Base-by-base conservation (phyloP, 1,139 yeast species). In the Suhomyces chickasaworum region DNA sequence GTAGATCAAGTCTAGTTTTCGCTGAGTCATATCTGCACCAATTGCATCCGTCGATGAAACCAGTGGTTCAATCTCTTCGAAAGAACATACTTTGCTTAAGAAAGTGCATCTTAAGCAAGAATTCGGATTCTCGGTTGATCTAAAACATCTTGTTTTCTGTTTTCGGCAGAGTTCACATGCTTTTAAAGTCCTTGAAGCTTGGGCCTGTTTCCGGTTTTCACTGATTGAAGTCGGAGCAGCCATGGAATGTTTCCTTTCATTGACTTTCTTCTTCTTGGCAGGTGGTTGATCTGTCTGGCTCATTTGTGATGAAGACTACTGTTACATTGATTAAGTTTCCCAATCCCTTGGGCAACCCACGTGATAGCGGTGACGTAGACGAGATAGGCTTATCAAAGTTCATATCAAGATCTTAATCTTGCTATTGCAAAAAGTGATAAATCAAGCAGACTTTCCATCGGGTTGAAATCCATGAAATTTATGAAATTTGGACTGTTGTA, bases 61-160 rank as follows among this genome's bases (percentile, higher is more conserved):
- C 23, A 31, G 44, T 13, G 42, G 37, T 43, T 49, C 53, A 20
- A 43, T 16, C 17, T 54, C 54, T 50, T 69, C 73, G 48, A 84
- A 77, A 7, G 86, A 81, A 56, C 89, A 84, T 10, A 61, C 60
- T 33, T 71, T 62, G 20, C 71, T 75, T 42, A 83, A 58, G 17
- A 82, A 79, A 3, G 71, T 59, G 53, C 89, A 84, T 29, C 89
- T 60, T 33, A 83, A 63, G 60, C 89, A 84, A 4, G 80, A 69
- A 13, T 66, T 57, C 1, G 78, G 66, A 40, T 66, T 65, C 8
- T 71, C 74, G 16, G 71, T 64, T 1, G 81, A 70, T 39, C 81
- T 69, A 53, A 83, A 75, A 55, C 89, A 84, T 46, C 86, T 62
- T 1, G 88, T 82, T 62, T 84, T 84, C 57, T 80, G 86, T 51